Conservation (phyloP, 139 green algal species). For the Pycnococcus provasolii region DNA sequence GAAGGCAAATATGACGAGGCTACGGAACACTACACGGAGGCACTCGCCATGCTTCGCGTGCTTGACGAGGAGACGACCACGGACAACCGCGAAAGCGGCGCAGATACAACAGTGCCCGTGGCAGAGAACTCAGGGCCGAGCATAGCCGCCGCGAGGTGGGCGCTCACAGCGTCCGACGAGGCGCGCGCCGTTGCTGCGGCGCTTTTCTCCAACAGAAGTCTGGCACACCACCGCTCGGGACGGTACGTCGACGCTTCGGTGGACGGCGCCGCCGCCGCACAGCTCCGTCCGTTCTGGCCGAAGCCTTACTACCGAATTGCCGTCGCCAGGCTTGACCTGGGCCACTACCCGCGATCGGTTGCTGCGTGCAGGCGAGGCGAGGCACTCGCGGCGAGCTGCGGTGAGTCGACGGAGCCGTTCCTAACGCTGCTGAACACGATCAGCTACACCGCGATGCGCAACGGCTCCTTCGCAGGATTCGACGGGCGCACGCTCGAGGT, state of each 20-base stretch:
- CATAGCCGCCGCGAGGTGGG: too few relatives aligned
- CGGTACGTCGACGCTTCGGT: conserved; percentile 23
- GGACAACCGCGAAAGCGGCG: too few relatives aligned
- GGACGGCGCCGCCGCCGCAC: conserved; percentile 30
- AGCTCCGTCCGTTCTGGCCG: conserved; percentile 35
- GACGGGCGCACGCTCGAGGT: conserved; percentile 43
- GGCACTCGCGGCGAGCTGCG: background rate
- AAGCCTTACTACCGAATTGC: conserved; percentile 44
- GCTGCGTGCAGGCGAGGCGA: conserved; percentile 9
- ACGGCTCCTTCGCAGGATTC: conserved; percentile 39
- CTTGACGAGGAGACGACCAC: background rate
- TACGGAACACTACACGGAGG: background rate
- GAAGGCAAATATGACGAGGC: background rate
- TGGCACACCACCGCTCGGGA: conserved; percentile 14
- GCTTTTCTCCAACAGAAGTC: conserved; percentile 33
- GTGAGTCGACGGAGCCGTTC: conserved; percentile 34
- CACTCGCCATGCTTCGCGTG: background rate
- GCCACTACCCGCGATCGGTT: conserved; percentile 14
- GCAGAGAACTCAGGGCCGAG: too few relatives aligned
- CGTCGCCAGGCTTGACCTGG: conserved; percentile 25
- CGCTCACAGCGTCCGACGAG: too few relatives aligned
- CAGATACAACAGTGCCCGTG: too few relatives aligned
- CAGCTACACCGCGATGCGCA: conserved; percentile 27
- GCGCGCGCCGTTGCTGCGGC: background rate
- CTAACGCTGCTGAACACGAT: conserved; percentile 41